A percentile compares a stretch with the other conserved stretches of the same genome.
These are phyloP conservation scores for Circinella minor DNA, from an alignment of 371 early-diverging fungal genomes.

Conservation along the genomic window DNA sequence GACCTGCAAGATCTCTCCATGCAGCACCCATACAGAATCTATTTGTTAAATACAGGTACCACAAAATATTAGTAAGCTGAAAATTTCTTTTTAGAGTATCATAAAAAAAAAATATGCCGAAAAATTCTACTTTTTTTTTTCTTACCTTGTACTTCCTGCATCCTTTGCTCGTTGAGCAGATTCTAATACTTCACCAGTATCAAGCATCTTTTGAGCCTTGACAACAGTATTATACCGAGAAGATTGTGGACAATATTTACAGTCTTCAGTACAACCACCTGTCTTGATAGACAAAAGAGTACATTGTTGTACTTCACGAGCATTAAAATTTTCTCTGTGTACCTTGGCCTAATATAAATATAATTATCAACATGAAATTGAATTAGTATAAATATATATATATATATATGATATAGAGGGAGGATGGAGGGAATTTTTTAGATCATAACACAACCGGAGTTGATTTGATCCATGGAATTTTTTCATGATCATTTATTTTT, in stretches of 20 bases:
- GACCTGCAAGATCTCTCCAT: constrained; percentile 84
- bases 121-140: neutral
- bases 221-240: constrained; percentile 76
- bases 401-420: too few species aligned
- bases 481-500: too few species aligned
- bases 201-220: constrained; percentile 77
- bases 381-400: neutral
- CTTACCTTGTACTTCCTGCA: constrained; percentile 74
- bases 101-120: neutral
- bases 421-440: neutral
- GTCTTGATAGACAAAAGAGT: constrained; percentile 86
- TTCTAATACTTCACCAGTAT: constrained; percentile 72
- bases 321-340: constrained; percentile 77
- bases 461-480: neutral
- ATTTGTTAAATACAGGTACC: neutral
- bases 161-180: constrained; percentile 84
- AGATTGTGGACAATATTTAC: constrained; percentile 88
- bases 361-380: too few species aligned
- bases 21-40: constrained; percentile 89
- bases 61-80: constrained; percentile 5
- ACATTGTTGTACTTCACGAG: constrained; percentile 81
- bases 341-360: constrained; percentile 65
- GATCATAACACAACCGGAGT: neutral
- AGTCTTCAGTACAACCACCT: constrained; percentile 90
- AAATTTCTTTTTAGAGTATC: neutral